phyloP scores from a whole-genome alignment of 305 asterid genomes.

The Andrographis paniculata region DNA sequence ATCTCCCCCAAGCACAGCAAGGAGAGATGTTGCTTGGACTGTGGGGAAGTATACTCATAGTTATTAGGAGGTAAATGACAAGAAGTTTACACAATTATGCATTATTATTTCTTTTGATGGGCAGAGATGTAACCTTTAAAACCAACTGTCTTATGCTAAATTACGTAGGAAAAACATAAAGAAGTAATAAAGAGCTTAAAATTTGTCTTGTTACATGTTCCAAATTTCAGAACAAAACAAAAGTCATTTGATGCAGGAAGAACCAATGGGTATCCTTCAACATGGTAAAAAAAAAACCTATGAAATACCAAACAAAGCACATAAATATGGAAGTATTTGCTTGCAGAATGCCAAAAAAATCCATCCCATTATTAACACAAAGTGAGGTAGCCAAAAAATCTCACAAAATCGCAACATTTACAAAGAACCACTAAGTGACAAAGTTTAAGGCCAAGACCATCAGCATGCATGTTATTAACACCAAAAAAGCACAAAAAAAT shows the following conservation, averaged over 20 bases:
- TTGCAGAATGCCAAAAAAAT: slow-evolving; percentile 1
- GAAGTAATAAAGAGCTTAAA: not conserved
- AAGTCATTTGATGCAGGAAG: not conserved
- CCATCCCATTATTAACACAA: slow-evolving; percentile 8
- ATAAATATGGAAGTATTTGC: slow-evolving; percentile 2
- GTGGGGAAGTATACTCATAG: slow-evolving; percentile 14
- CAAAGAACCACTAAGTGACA: too few relatives aligned
- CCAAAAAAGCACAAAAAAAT: too few relatives aligned
- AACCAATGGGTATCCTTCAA: slow-evolving; percentile 6
- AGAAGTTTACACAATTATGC: slow-evolving; percentile 8
- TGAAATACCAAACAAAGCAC: slow-evolving; percentile 6
- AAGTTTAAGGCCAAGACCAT: too few relatives aligned
- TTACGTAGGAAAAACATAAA: slow-evolving; percentile 8
- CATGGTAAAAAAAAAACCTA: slow-evolving; percentile 5
- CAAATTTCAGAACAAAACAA: slow-evolving; percentile 1
- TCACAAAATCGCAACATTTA: slow-evolving; percentile 10
- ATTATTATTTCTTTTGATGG: not conserved
- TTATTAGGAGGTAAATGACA: slow-evolving; percentile 6
- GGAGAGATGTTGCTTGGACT: slow-evolving; percentile 96
- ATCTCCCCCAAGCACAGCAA: slow-evolving; percentile 97
- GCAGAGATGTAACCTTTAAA: not conserved
- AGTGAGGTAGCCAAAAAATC: slow-evolving; percentile 2
- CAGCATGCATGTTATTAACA: too few relatives aligned
- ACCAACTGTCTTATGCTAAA: slow-evolving; percentile 4
- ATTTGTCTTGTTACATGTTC: not conserved